Evolutionary conservation across 2,329 filamentous ascomycete species (phyloP).

Genomic region (Colletotrichum aenigma): DNA sequence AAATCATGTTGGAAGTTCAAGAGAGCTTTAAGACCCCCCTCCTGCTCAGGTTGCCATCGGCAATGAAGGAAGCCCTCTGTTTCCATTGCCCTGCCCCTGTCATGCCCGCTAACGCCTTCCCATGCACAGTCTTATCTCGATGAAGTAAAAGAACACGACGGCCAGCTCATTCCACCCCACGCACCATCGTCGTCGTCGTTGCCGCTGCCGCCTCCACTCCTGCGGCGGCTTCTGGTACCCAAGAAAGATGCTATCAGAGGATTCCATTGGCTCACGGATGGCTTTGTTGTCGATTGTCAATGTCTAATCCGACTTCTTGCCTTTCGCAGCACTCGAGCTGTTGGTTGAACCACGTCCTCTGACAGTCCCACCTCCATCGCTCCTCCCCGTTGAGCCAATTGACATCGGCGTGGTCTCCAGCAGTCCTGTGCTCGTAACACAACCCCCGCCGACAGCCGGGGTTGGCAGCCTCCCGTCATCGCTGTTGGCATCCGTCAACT

Average conservation of each 20-base stretch:
- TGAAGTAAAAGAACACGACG: not conserved
- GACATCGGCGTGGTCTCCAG: constrained; percentile 31
- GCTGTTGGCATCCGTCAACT: constrained; percentile 67
- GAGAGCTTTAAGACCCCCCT: not conserved
- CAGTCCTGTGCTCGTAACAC: constrained; percentile 26
- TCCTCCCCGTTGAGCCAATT: constrained; percentile 40
- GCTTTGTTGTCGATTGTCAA: not conserved
- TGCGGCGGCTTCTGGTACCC: not conserved
- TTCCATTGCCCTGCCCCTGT: not conserved
- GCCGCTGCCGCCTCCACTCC: not conserved
- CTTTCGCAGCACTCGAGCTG: constrained; percentile 37
- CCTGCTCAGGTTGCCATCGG: not conserved
- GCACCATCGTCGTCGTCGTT: not conserved
- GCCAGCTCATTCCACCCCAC: not conserved
- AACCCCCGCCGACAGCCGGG: constrained; percentile 6
- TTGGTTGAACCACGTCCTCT: constrained; percentile 36
- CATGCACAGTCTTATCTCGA: not conserved
- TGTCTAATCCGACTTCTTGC: constrained; percentile 51
- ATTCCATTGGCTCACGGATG: not conserved
- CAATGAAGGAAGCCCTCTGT: not conserved
- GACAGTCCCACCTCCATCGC: constrained; percentile 39
- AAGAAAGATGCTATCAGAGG: not conserved
- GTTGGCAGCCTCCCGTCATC: constrained; percentile 50
- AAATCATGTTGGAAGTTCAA: not conserved
- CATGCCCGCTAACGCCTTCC: constrained; percentile 15